phyloP scores from a whole-genome alignment of 139 green algal genomes.

The Zygnema cylindricum region DNA sequence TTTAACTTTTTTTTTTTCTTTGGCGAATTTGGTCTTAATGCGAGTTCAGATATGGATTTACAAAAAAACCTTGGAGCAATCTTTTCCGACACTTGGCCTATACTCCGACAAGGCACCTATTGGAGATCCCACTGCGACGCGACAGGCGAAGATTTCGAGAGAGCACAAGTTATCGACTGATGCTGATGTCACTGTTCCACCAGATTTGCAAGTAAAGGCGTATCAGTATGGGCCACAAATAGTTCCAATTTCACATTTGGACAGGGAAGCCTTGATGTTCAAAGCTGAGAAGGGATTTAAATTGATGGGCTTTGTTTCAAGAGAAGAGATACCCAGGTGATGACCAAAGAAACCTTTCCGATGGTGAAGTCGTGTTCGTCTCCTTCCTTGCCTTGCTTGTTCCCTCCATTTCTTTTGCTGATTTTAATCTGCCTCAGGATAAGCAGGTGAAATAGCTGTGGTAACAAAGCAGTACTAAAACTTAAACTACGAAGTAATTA shows the following conservation, averaged over 20 bases:
- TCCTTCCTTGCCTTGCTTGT: too few relatives aligned
- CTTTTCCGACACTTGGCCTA: conserved; percentile 19
- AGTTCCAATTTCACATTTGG: not conserved
- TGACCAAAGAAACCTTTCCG: too few relatives aligned
- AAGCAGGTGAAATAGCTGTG: not conserved
- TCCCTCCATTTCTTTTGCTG: not conserved
- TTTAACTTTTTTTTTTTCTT: too few relatives aligned
- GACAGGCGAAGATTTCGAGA: not conserved
- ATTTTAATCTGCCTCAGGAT: not conserved
- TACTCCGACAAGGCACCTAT: conserved; percentile 49
- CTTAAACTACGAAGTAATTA: too few relatives aligned
- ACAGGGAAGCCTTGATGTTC: not conserved
- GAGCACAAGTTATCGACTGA: conserved; percentile 36
- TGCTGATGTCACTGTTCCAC: conserved; percentile 22
- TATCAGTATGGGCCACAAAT: conserved; percentile 36
- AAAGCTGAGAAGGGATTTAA: conserved; percentile 47
- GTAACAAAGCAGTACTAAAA: too few relatives aligned
- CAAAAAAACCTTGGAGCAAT: conserved; percentile 41
- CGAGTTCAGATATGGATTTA: conserved; percentile 56
- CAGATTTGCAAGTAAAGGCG: conserved; percentile 41
- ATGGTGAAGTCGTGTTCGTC: too few relatives aligned
- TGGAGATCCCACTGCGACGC: conserved; percentile 17
- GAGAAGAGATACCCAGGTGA: conserved; percentile 38
- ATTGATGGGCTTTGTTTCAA: conserved; percentile 29
- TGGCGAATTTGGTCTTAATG: too few relatives aligned